A percentile compares a stretch with the other conserved stretches of the same genome.
Conservation (phyloP, 148 eudicot genomes). For the Amaranthus cruentus region DNA sequence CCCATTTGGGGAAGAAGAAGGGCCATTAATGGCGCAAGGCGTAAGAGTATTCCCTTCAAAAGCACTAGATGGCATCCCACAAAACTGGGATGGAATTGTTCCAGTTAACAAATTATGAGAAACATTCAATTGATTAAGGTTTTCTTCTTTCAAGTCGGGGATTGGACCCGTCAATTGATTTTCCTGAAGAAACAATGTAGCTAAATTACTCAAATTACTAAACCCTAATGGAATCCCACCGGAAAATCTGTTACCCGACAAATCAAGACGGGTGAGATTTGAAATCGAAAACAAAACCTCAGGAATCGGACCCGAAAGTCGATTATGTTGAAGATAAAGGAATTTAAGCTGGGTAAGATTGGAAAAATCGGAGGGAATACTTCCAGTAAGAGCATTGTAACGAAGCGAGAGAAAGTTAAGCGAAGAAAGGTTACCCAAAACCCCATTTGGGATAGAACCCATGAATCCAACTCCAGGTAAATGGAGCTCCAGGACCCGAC, state of each 20-base stretch:
- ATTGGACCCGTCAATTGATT: slow-evolving; percentile 54
- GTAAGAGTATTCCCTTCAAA: slow-evolving; percentile 56
- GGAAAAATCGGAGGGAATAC: slow-evolving; percentile 46
- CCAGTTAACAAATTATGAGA: slow-evolving; percentile 56
- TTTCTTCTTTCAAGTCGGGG: slow-evolving; percentile 42
- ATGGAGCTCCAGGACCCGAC: slow-evolving; percentile 51
- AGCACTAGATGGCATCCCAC: slow-evolving; percentile 32
- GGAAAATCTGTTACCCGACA: slow-evolving; percentile 54
- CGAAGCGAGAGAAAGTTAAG: slow-evolving; percentile 61
- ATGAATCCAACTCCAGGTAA: slow-evolving; percentile 67
- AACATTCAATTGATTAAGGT: slow-evolving; percentile 46
- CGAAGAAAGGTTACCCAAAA: slow-evolving; percentile 45
- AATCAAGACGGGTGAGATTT: slow-evolving; percentile 39
- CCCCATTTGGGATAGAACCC: slow-evolving; percentile 48
- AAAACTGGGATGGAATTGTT: slow-evolving; percentile 36
- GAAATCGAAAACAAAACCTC: slow-evolving; percentile 29
- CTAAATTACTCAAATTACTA: slow-evolving; percentile 42
- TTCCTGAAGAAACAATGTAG: slow-evolving; percentile 43
- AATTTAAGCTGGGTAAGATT: slow-evolving; percentile 34
- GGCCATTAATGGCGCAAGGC: slow-evolving; percentile 28
- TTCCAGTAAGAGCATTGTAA: slow-evolving; percentile 54
- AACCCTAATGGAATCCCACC: slow-evolving; percentile 48
- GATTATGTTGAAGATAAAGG: slow-evolving; percentile 56
- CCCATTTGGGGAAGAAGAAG: neutral
- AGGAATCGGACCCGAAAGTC: slow-evolving; percentile 53